A percentile compares a stretch with the other conserved stretches of the same genome.
Evolutionary conservation across 2,329 filamentous ascomycete species (phyloP).

Genomic region (Colletotrichum orbiculare): DNA sequence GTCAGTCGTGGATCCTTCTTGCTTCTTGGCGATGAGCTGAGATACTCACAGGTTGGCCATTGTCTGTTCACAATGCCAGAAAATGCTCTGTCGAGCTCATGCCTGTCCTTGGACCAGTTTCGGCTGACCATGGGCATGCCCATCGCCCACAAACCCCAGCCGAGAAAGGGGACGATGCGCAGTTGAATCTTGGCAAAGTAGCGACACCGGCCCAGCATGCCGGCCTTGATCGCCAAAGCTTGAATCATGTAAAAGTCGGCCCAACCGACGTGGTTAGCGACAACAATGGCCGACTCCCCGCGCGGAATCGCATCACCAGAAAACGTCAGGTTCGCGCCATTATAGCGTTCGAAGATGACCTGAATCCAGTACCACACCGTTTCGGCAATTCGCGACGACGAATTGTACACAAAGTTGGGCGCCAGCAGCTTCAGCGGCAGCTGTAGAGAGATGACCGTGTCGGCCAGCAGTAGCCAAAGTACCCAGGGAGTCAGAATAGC

Average conservation of each 20-base stretch:
- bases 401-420: constrained; percentile 62
- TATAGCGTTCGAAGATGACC: constrained; percentile 63
- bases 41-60: constrained; percentile 67
- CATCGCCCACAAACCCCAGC: constrained; percentile 74
- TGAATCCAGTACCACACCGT: constrained; percentile 69
- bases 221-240: constrained; percentile 61
- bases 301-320: constrained; percentile 63
- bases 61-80: constrained; percentile 59
- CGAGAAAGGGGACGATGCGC: constrained; percentile 68
- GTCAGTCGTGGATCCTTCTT: constrained; percentile 4
- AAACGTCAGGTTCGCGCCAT: constrained; percentile 63
- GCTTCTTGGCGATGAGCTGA: constrained; percentile 13
- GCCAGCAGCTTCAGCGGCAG: constrained; percentile 58
- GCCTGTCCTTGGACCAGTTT: constrained; percentile 67
- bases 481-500: constrained; percentile 62
- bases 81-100: constrained; percentile 68
- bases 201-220: constrained; percentile 70
- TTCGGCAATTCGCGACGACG: constrained; percentile 65
- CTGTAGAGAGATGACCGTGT: constrained; percentile 61
- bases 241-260: constrained; percentile 74
- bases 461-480: constrained; percentile 61
- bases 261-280: constrained; percentile 71
- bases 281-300: constrained; percentile 69
- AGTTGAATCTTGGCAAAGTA: constrained; percentile 73
- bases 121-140: constrained; percentile 72